Base-by-base conservation (phyloP, 2,329 filamentous ascomycete species). In the Elsinoe ampelina region DNA sequence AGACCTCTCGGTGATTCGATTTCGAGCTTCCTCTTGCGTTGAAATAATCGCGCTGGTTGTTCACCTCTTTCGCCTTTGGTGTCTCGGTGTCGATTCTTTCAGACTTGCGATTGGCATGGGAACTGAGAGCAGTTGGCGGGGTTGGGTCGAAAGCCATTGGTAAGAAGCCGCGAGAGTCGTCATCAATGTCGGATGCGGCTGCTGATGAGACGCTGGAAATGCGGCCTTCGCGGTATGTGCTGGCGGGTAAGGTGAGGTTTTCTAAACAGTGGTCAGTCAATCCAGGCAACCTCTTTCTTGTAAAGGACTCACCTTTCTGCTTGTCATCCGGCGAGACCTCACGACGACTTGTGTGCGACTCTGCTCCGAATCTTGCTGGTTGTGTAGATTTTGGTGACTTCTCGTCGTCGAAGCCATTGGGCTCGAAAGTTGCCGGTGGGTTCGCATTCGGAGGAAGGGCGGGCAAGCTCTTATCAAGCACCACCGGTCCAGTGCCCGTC, bases 401-500 rank as follows among this genome's bases (percentile, higher is more conserved):
- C 32, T 51, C 47, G 7, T 51, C 47, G 19, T 51, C 47, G 5
- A 51, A 32, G 17, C 30, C 32, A 38, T 32, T 51, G 26, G 38
- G 60, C 66, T 67, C 60, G 71, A 71, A 55, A 57, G 67, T 67
- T 20, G 68, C 64, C 45, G 56, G 78, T 35, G 82, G 77, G 32
- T 83, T 77, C 30, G 84, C 86, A 63, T 82, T 89, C 5, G 88
- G 87, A 30, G 92, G 93, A 20, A 97, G 78, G 22, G 93, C 93
- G 17, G 93, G 93, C 35, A 98, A 76, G 5, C 90, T 95, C 71
- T 97, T 97, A 69, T 98, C 92, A 38, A 87, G 82, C 60, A 89
- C 84, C 75, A 84, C 82, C 17, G 84, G 80, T n/a, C 47, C 57
- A 12, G 54, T 41, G 54, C 32, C 60, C 59, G 59, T 54, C 60